Conservation (phyloP, 2,329 filamentous ascomycete species). For the Ascochyta rabiei region DNA sequence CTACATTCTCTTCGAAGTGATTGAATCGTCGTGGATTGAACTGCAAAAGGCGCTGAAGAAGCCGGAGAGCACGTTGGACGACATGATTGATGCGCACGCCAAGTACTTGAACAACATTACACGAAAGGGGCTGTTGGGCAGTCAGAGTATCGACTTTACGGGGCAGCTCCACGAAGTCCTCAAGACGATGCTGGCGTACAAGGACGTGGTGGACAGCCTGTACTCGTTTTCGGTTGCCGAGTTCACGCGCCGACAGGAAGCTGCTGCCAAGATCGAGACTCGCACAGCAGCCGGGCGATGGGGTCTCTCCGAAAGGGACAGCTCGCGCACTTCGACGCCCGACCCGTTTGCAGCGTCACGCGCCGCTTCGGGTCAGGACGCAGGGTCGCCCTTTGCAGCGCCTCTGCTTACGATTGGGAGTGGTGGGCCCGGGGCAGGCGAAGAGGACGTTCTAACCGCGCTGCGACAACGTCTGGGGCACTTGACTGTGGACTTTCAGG, state of each 20-base stretch:
- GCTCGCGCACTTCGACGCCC: constrained; percentile 21
- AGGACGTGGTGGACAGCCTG: constrained; percentile 89
- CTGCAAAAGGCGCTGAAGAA: constrained; percentile 81
- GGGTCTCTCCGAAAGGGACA: constrained; percentile 64
- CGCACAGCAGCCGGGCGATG: constrained; percentile 68
- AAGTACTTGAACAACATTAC: constrained; percentile 93
- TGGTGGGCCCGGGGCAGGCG: constrained; percentile 50
- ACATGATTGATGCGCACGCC: constrained; percentile 89
- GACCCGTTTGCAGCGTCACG: constrained; percentile 22
- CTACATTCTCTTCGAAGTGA: constrained; percentile 98
- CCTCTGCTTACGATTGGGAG: constrained; percentile 43
- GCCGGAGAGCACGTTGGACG: constrained; percentile 89
- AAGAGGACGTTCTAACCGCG: constrained; percentile 73
- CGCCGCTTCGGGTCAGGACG: constrained; percentile 35
- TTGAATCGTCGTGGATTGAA: constrained; percentile 93
- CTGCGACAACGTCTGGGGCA: constrained; percentile 75
- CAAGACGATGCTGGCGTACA: constrained; percentile 91
- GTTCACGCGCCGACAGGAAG: constrained; percentile 89
- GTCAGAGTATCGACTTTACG: constrained; percentile 74
- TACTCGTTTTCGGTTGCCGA: constrained; percentile 96
- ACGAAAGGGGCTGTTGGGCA: constrained; percentile 90
- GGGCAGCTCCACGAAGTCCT: constrained; percentile 90
- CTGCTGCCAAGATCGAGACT: constrained; percentile 72
- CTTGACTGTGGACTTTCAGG: constrained; percentile 77
- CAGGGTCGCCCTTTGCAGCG: constrained; percentile 52